Conservation (phyloP, 2,329 filamentous ascomycete genomes). For the Didymosphaeria variabile region DNA sequence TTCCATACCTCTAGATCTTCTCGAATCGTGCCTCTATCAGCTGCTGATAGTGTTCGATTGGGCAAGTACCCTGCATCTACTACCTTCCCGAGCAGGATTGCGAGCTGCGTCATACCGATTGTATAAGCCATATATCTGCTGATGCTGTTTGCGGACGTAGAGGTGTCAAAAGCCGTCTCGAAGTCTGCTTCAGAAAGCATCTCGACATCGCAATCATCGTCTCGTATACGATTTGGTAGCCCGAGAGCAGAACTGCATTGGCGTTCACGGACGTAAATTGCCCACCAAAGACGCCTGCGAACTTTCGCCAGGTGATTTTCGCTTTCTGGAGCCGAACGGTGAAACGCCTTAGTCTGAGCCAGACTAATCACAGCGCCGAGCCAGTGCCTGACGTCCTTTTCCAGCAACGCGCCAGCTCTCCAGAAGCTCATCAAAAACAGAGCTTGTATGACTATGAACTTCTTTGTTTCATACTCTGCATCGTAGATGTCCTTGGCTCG, state of each 20-base stretch:
- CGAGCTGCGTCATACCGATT: conserved; percentile 52
- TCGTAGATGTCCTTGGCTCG: conserved; percentile 63
- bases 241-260: conserved; percentile 58
- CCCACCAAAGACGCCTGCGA: conserved; percentile 64
- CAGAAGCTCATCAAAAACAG: conserved; percentile 66
- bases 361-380: conserved; percentile 59
- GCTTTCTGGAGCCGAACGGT: conserved; percentile 43
- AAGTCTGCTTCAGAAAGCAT: conserved; percentile 51
- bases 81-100: conserved; percentile 49
- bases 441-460: conserved; percentile 60
- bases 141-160: conserved; percentile 38
- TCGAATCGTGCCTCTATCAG: conserved; percentile 31
- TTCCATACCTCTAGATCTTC: conserved; percentile 54
- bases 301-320: conserved; percentile 46
- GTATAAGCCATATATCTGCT: conserved; percentile 45
- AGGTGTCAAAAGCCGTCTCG: conserved; percentile 40
- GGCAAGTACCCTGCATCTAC: conserved; percentile 50
- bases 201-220: conserved; percentile 60
- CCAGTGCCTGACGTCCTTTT: conserved; percentile 51
- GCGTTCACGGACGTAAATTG: conserved; percentile 61
- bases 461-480: conserved; percentile 62
- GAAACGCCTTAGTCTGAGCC: conserved; percentile 60
- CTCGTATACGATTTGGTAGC: conserved; percentile 58
- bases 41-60: conserved; percentile 27
- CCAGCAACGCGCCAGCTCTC: conserved; percentile 54